Base-by-base conservation (phyloP, 805 yeast genomes). In the Komagataella kurtzmanii region DNA sequence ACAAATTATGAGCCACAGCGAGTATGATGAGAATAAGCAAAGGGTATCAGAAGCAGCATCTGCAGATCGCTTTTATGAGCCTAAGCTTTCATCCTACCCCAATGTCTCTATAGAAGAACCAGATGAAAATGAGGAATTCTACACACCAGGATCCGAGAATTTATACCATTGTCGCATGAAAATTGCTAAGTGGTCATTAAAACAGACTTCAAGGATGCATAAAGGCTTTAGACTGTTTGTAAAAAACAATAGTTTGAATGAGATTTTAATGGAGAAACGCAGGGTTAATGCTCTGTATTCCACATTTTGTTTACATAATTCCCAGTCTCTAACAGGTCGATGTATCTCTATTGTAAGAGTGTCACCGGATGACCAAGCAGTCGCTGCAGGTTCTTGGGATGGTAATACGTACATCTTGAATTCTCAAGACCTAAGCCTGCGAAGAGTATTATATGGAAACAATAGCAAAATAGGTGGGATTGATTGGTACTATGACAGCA, bases 311-410 rank as follows among this genome's bases (percentile, higher is more conserved):
- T 64, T 83, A 3, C 58, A 60, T 30, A 96, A 91, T 0, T 76
- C 96, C 0, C 95, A 89, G 61, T 65, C 84, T 17, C 77, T 83
- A 1, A 80, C 86, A 18, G 70, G 74, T 3, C 69, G 97, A 53
- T 88, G 95, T 3, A 72, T 85, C 0, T 82, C 95, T 0, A 62
- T 71, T 2, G 77, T 82, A 0, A 58, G 77, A 6, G 70, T 77
- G 53, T 70, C 79, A 3, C 65, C 68, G 0, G 61, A 68, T 50
- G 63, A 68, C 3, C 46, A 58, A 1, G 50, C 55, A 2, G 64
- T 86, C 2, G 84, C 88, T 0, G 70, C 80, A 12, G 93, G 89
- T 0, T 85, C 93, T 44, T 91, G 98, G 97, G 79, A 82, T 55
- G 97, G 97, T 3, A 71, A 72, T 24, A 57, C 88, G 4, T 75